A percentile compares a stretch with the other conserved stretches of the same genome.
phyloP scores from a whole-genome alignment of 2,329 filamentous ascomycete genomes.

The Onygenales sp. region DNA sequence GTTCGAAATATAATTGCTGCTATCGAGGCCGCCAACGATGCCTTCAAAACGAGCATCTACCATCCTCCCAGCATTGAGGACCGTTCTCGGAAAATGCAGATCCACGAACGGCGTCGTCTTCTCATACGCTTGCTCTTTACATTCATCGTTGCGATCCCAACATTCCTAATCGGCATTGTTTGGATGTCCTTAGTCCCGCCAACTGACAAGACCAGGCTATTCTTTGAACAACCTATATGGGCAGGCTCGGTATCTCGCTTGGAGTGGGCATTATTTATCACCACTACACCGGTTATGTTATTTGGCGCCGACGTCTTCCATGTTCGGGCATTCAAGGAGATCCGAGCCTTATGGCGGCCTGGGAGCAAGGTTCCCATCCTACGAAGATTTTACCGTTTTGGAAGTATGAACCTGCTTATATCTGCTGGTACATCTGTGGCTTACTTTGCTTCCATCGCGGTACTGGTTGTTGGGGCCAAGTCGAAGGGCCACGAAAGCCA shows the following conservation, averaged over 20 bases:
- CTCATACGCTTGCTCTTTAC: conserved; percentile 63
- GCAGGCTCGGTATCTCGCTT: conserved; percentile 62
- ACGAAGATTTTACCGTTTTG: conserved; percentile 79
- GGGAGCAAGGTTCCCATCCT: conserved; percentile 64
- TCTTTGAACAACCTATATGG: conserved; percentile 61
- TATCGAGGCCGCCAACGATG: conserved; percentile 57
- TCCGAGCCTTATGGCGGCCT: conserved; percentile 66
- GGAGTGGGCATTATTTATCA: conserved; percentile 69
- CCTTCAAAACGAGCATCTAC: conserved; percentile 60
- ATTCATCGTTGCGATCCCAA: conserved; percentile 62
- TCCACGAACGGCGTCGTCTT: conserved; percentile 58
- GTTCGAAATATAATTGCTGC: conserved; percentile 62
- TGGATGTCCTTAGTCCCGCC: conserved; percentile 74
- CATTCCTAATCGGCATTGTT: conserved; percentile 77
- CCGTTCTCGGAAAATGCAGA: conserved; percentile 62
- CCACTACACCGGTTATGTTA: conserved; percentile 81
- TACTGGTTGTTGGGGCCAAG: conserved; percentile 55
- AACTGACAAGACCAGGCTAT: conserved; percentile 49
- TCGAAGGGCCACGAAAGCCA: conserved; percentile 33
- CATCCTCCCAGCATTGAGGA: conserved; percentile 79
- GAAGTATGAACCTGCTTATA: conserved; percentile 93
- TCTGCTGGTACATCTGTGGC: conserved; percentile 81
- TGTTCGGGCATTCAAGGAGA: conserved; percentile 64
- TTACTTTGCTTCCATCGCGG: conserved; percentile 70
- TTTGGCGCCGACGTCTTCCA: conserved; percentile 83